These are phyloP conservation scores for Boletellus sp. DNA, from an alignment of 768 basidiomycete genomes.

Conservation along the genomic window DNA sequence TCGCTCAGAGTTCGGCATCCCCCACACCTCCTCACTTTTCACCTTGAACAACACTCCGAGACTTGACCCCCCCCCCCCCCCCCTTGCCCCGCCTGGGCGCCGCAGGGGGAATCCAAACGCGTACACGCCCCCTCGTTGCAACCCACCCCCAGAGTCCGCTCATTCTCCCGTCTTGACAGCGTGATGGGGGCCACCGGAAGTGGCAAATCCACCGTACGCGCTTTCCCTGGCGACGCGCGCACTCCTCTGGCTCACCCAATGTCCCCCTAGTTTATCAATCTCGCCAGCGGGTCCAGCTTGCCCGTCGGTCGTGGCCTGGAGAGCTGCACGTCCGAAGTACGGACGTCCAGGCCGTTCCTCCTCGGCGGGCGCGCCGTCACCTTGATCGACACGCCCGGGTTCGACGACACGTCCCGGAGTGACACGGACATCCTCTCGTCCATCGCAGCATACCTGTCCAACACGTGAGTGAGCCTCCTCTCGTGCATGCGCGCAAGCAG, in stretches of 20 bases:
- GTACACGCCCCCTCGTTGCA: conserved; percentile 14
- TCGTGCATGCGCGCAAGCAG: not conserved
- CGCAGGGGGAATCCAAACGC: conserved; percentile 33
- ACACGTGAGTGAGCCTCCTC: conserved; percentile 23
- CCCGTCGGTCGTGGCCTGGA: conserved; percentile 43
- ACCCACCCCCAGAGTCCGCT: not conserved
- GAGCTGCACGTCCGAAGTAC: conserved; percentile 50
- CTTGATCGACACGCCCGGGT: conserved; percentile 60
- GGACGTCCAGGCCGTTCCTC: conserved; percentile 41
- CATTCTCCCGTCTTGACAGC: conserved; percentile 13
- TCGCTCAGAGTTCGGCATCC: no score
- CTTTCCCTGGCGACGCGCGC: not conserved
- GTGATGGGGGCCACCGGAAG: conserved; percentile 36
- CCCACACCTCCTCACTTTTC: no score
- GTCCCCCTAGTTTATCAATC: conserved; percentile 45
- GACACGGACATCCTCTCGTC: conserved; percentile 49
- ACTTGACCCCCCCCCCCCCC: not conserved
- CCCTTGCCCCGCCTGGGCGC: conserved; percentile 20
- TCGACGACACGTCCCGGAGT: conserved; percentile 50
- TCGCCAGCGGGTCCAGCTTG: conserved; percentile 46
- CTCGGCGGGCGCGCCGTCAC: conserved; percentile 43
- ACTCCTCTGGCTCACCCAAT: not conserved
- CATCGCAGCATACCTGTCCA: conserved; percentile 42
- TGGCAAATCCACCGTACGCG: conserved; percentile 35
- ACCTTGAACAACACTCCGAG: no score